Base-by-base conservation (phyloP, 257 asterid genomes). In the Agastache rugosa region DNA sequence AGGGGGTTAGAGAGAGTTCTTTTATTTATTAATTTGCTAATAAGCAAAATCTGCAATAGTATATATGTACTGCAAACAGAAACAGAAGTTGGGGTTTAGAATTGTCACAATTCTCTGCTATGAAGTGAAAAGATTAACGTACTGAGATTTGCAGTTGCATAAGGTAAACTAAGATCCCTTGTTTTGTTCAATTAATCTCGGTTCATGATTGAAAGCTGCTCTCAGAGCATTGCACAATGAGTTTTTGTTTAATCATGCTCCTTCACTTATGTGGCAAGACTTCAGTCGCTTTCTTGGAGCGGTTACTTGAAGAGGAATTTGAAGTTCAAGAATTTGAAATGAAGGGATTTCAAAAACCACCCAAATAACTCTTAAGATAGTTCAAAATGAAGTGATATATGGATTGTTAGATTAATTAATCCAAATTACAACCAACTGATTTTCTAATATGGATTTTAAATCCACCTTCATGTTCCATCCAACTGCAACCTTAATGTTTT, bases 21-120 rank as follows among this genome's bases (percentile, higher is more conserved):
- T 42, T 65, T 8, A 15, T 51, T 50, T 22, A 25, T 48, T 51
- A 12, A 2, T 22, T 1, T 3, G n/a, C 55, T 35, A 48, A 20
- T 63, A 61, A 22, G 59, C 55, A 31, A 62, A 34, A 73, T 50
- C 2, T 22, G 27, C 45, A 22, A 65, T 37, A 17, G 39, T n/a
- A 31, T 54, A 39, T 42, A 7, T 74, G 31, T 29, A 27, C 51
- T 72, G 61, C 69, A 27, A 60, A 29, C 37, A 17, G 20, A 60
- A 47, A 45, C 16, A 25, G 6, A 47, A 63, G 34, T 27, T 12
- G 12, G 6, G n/a, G 51, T 74, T 44, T 75, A 39, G 22, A 35
- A 25, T 44, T 19, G 42, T 31, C 39, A 45, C 56, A 67, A 6
- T 42, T 25, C 53, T 44, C 71, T 66, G 45, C 48, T 68, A 11